Evolutionary conservation across 2,329 filamentous ascomycete genomes (phyloP).

Genomic region (Berkeleyomyces rouxiae): DNA sequence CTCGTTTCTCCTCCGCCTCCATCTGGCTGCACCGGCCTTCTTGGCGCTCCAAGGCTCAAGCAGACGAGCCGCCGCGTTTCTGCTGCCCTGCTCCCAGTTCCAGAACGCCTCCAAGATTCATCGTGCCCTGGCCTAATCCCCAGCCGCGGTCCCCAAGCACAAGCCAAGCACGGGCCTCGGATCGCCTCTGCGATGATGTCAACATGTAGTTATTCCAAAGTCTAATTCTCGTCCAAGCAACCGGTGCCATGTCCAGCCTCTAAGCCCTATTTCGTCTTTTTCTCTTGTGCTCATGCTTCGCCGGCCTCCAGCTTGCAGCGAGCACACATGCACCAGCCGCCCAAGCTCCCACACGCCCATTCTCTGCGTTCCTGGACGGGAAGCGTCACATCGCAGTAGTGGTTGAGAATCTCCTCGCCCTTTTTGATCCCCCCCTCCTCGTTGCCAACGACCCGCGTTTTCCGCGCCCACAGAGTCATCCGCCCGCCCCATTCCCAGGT

Average conservation of each 20-base stretch:
- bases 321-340: slow-evolving; percentile 74
- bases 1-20: neutral
- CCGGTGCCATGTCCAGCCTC: neutral
- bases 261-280: neutral
- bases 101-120: no score
- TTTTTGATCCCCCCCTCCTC: slow-evolving; percentile 46
- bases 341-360: slow-evolving; percentile 76
- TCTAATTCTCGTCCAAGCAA: neutral
- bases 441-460: slow-evolving; percentile 36
- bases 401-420: slow-evolving; percentile 77
- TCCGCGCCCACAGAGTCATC: slow-evolving; percentile 52
- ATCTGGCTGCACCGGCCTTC: neutral
- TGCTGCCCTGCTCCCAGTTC: neutral
- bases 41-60: neutral
- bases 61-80: neutral
- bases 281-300: slow-evolving; percentile 5
- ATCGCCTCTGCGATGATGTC: neutral
- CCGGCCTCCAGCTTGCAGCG: slow-evolving; percentile 60
- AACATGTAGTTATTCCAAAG: neutral
- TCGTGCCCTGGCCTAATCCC: no score
- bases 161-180: no score
- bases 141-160: no score
- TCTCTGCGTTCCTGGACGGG: slow-evolving; percentile 67
- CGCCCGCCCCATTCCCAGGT: slow-evolving; percentile 80
- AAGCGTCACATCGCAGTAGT: slow-evolving; percentile 80